Evolutionary conservation across 192 early-diverging fungal species (phyloP), one percentile per base, ranked within the genome.

Genomic region (Backusella australiensis): DNA sequence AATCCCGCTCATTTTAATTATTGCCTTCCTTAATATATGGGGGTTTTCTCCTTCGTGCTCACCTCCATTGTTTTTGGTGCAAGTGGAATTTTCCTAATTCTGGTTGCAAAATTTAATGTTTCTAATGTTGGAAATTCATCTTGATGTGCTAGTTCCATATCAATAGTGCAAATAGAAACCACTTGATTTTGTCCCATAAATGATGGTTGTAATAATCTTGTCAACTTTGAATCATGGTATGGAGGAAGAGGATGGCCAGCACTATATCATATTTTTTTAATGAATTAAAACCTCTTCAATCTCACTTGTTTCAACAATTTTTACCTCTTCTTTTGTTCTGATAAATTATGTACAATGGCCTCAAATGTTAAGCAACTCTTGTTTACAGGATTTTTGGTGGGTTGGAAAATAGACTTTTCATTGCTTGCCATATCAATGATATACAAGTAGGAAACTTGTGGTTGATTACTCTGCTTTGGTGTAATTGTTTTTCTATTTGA

Each of bases 321-420:
- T 41, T 71, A 71, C 70, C 70, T 71, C 39, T 71, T 71, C 14
- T 44, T 44, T 15, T 15, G 14, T 49, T 71, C 70, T 49, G 70
- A 71, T 71, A 71, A 49, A 71, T 71, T 71, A 41, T 71, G 70
- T 49, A 71, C 70, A 32, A 71, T 71, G 23, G 70, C 70, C 29
- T 71, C 70, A 23, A 71, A 32, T 19, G 70, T 29, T 29, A 71
- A 49, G 42, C 70, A 71, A 29, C 70, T 71, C 42, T 71, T 71
- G 70, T 71, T 71, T 2, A 71, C 42, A 26, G 70, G 44, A 44
- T 34, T 71, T 44, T 71, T 71, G 23, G 29, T 39, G 15, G 42
- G 26, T 34, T 71, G 70, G 29, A 46, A 71, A 32, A 71, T 39
- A 1, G 70, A 71, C 15, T 71, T 71, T 19, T 71, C 70, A 71